Base-by-base conservation (phyloP, 1,284 basidiomycete genomes). In the Apiotrichum akiyoshidainum region DNA sequence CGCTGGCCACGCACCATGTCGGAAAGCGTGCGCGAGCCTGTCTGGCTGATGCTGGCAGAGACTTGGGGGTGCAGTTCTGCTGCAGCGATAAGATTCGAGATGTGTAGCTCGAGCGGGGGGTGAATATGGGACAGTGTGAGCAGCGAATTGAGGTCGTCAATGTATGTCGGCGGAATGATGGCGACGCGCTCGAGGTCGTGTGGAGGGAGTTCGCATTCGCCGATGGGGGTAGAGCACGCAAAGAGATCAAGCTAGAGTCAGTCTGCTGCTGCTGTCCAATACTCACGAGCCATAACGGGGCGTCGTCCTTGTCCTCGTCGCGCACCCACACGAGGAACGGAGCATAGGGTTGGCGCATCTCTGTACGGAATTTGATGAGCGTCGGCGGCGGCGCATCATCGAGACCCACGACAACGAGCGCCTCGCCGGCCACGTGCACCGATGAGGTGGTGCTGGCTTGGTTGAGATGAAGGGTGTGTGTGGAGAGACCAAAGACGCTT, bases 101-200 rank as follows among this genome's bases (percentile, higher is more conserved):
- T 66, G 65, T 76, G 70, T 5, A 66, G 62, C 14, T 55, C 35
- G 6, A 77, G 68, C 0, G 74, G 71, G 0, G 75, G 70, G 59
- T 72, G 69, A 46, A 76, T 70, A 55, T 74, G 70, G 2, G 70
- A 72, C 40, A 66, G 70, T n/a, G 67, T 63, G 3, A 75, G 65
- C 2, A 76, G 63, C 7, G 58, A 42, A 37, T 57, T 48, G 11
- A 77, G 60, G 41, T 64, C 58, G 3, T 46, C 21, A 19, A 75
- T 62, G 59, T 72, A 74, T 60, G 63, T 42, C 2, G 19, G 3
- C 1, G 69, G 63, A 12, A 73, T 54, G 37, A 70, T 59, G 14
- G 58, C 54, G 1, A 26, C 17, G 9, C 21, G 17, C 19, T 19
- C 19, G 6, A 69, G 57, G 3, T 55, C 48, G 10, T 45, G 16